A percentile compares a stretch with the other conserved stretches of the same genome.
phyloP scores from a whole-genome alignment of 352 stramenopile species.

The Pythium chondricola region DNA sequence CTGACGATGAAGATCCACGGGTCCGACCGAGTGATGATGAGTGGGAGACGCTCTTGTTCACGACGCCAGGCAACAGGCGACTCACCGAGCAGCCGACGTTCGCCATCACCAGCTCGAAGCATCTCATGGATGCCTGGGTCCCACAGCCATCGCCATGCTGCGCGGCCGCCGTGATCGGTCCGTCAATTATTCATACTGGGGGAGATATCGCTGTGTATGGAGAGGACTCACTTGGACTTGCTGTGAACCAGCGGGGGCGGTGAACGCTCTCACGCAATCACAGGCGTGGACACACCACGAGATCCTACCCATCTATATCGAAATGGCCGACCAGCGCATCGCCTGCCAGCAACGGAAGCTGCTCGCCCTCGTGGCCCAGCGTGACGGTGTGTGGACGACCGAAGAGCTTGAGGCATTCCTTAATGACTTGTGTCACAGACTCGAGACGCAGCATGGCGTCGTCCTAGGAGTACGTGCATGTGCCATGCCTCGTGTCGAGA shows the following conservation, averaged over 20 bases:
- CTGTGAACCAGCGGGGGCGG: slow-evolving; percentile 29
- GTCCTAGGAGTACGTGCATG: slow-evolving; percentile 8
- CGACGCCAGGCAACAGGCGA: not conserved
- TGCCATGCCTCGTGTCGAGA: not conserved
- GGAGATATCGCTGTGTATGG: no score
- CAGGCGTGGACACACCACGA: slow-evolving; percentile 18
- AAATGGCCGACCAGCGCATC: slow-evolving; percentile 20
- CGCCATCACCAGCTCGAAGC: not conserved
- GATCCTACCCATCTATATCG: slow-evolving; percentile 22
- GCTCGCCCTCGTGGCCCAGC: not conserved
- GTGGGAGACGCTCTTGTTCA: not conserved
- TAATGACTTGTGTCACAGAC: slow-evolving; percentile 2
- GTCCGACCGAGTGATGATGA: not conserved
- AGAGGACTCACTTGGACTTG: not conserved
- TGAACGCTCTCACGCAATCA: slow-evolving; percentile 34
- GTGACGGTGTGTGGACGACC: not conserved
- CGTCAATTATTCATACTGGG: no score
- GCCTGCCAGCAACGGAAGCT: slow-evolving; percentile 11
- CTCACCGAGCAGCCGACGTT: not conserved
- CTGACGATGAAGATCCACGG: not conserved
- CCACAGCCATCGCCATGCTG: slow-evolving; percentile 61
- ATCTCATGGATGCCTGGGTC: slow-evolving; percentile 43
- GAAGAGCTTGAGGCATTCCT: slow-evolving; percentile 17
- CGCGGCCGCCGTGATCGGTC: slow-evolving; percentile 44
- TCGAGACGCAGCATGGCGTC: not conserved